These are phyloP conservation scores for Sporothrix protearum DNA, from an alignment of 2,329 filamentous ascomycete genomes.

Conservation along the genomic window DNA sequence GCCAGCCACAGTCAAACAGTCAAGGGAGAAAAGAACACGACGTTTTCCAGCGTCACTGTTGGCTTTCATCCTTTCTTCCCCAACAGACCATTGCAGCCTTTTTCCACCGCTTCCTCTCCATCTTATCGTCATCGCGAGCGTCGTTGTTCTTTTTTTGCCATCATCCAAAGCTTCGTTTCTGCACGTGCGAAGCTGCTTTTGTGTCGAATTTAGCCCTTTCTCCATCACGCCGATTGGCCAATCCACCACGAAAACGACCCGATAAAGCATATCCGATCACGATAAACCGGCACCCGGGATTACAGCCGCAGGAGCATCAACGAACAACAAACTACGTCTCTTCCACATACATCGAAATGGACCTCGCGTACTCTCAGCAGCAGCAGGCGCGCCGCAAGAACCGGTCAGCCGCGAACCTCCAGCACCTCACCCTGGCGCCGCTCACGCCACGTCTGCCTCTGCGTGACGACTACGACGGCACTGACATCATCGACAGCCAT, in stretches of 20 bases:
- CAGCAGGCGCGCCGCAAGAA: constrained; percentile 56
- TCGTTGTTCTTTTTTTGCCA: background rate
- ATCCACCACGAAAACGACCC: background rate
- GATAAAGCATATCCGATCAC: background rate
- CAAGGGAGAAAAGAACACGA: background rate
- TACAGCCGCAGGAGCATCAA: background rate
- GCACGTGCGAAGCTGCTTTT: background rate
- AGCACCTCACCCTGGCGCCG: constrained; percentile 61
- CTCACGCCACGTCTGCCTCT: constrained; percentile 60
- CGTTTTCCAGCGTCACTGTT: background rate
- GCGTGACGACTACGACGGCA: constrained; percentile 45
- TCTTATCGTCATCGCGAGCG: background rate
- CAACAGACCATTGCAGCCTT: constrained; percentile 2
- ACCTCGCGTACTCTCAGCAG: constrained; percentile 59
- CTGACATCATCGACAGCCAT: constrained; percentile 19
- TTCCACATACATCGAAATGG: constrained; percentile 44
- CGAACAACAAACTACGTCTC: background rate
- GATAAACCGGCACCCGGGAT: background rate
- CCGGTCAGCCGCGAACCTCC: constrained; percentile 56
- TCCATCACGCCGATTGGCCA: background rate
- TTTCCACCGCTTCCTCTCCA: background rate
- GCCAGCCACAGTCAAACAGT: background rate
- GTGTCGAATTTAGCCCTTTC: background rate
- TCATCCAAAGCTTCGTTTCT: background rate
- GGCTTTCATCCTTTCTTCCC: constrained; percentile 8